Percentiles rank a stretch among this genome's conserved stretches.
Evolutionary conservation across 495 filamentous ascomycete species (phyloP).

Genomic region (Pyrenula aspistea): DNA sequence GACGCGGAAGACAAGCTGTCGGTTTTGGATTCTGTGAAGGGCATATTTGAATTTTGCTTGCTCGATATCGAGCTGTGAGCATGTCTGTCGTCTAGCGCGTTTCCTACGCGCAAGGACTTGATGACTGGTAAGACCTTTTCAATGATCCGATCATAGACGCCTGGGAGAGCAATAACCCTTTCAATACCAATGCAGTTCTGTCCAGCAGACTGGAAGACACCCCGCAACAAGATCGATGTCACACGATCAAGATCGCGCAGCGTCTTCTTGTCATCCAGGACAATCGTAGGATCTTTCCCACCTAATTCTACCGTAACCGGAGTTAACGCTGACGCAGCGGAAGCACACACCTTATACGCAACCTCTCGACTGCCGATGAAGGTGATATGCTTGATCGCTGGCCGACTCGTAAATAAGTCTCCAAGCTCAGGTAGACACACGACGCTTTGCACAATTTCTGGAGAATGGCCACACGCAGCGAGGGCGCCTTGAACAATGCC

Average conservation of each 20-base stretch:
- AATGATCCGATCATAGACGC: constrained; percentile 61
- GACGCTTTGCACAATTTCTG: constrained; percentile 70
- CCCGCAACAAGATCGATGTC: constrained; percentile 73
- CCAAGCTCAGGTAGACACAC: constrained; percentile 81
- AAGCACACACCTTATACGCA: constrained; percentile 76
- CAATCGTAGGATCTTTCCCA: constrained; percentile 88
- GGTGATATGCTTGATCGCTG: constrained; percentile 77
- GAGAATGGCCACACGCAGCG: constrained; percentile 69
- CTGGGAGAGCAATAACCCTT: constrained; percentile 71
- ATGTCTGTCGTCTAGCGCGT: constrained; percentile 25
- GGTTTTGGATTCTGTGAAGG: neutral
- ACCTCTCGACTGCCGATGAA: constrained; percentile 90
- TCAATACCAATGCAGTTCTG: constrained; percentile 98
- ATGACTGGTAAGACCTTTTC: constrained; percentile 60
- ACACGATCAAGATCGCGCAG: constrained; percentile 53
- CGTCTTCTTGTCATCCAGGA: constrained; percentile 62
- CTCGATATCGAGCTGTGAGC: neutral
- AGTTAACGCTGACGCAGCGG: constrained; percentile 70
- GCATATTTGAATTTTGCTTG: neutral
- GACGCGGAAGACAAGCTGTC: neutral
- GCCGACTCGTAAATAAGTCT: constrained; percentile 73
- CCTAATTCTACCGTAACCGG: constrained; percentile 84
- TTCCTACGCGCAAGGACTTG: constrained; percentile 56
- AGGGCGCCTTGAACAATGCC: constrained; percentile 68
- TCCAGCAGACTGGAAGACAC: constrained; percentile 89